phyloP scores from a whole-genome alignment of 192 early-diverging fungal species.

The Umbelopsis sp. region DNA sequence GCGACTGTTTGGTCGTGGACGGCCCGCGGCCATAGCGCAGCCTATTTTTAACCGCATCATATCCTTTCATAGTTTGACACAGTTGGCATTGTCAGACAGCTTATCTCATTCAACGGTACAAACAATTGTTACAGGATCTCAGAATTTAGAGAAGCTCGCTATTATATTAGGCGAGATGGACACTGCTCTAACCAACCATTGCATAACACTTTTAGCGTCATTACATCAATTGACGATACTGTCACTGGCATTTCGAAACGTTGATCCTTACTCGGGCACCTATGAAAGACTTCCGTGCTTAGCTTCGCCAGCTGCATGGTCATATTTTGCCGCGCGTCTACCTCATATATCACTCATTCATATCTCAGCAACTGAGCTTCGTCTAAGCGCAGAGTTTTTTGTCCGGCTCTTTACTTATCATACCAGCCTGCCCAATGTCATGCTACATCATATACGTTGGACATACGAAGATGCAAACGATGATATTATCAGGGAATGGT shows the following conservation, averaged over 20 bases:
- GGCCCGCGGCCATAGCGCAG: slow-evolving; percentile 20
- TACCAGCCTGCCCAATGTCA: slow-evolving; percentile 17
- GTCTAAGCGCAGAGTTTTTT: slow-evolving; percentile 26
- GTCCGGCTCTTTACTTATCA: slow-evolving; percentile 16
- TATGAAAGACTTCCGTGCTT: slow-evolving; percentile 30
- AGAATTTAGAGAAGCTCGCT: slow-evolving; percentile 31
- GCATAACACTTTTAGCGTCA: slow-evolving; percentile 11
- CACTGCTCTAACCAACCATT: not conserved
- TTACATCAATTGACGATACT: slow-evolving; percentile 21
- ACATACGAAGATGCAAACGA: slow-evolving; percentile 5
- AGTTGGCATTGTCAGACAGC: slow-evolving; percentile 33
- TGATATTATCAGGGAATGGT: not conserved
- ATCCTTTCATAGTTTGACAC: slow-evolving; percentile 22
- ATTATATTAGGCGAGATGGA: slow-evolving; percentile 33
- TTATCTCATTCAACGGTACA: slow-evolving; percentile 18
- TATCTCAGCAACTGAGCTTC: slow-evolving; percentile 26
- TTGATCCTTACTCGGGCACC: slow-evolving; percentile 15
- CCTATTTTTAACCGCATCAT: slow-evolving; percentile 28
- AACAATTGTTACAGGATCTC: slow-evolving; percentile 23
- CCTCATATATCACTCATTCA: slow-evolving; percentile 24
- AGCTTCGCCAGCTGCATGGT: slow-evolving; percentile 26
- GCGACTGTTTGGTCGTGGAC: not conserved
- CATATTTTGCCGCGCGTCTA: slow-evolving; percentile 15
- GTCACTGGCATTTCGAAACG: slow-evolving; percentile 33
- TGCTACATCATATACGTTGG: slow-evolving; percentile 35